Base-by-base conservation (phyloP, 1,284 basidiomycete species). In the Laetiporus sulphureus region DNA sequence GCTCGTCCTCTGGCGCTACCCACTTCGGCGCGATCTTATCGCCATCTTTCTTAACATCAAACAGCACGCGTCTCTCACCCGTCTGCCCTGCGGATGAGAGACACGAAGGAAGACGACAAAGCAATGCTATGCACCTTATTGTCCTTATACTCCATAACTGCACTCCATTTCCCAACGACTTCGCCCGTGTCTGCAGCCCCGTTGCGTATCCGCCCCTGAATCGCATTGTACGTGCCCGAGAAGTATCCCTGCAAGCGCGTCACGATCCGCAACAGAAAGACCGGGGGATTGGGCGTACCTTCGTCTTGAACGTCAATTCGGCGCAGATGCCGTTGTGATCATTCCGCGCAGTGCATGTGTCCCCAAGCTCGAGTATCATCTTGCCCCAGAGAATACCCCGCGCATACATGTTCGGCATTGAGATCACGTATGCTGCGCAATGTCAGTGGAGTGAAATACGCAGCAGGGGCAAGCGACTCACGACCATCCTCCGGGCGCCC, bases 351-450 rank as follows among this genome's bases (percentile, higher is more conserved):
- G 72, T 76, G 56, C 90, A 91, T 22, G 79, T 77, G 65, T 99
- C 95, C 7, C 95, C 95, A 12, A 99, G 73, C 67, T 99, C 95
- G 38, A 97, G 72, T 15, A 98, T 84, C 93, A 99, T 97, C 72
- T 93, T 95, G 13, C 95, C 96, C 61, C 97, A 98, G 33, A 98
- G 67, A 55, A 99, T 99, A 1, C 96, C 95, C 33, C 95, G 79
- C 16, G 94, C 94, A 61, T 96, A 98, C 88, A 95, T 95, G 68
- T 95, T 96, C 24, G 93, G 93, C 92, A 96, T 95, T 46, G 85
- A 86, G 53, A 92, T 79, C 45, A 87, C 74, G 62, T 92, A 92
- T 52, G 89, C 87, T 81, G 61, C 23, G 30, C 23, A n/a, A 25
- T 2, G 33, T 22, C 15, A 32, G 19, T 7, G 34, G 13, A 36